A percentile compares a stretch with the other conserved stretches of the same genome.
Evolutionary conservation across 441 rosid species (phyloP).

Genomic region (Theobroma grandiflorum): DNA sequence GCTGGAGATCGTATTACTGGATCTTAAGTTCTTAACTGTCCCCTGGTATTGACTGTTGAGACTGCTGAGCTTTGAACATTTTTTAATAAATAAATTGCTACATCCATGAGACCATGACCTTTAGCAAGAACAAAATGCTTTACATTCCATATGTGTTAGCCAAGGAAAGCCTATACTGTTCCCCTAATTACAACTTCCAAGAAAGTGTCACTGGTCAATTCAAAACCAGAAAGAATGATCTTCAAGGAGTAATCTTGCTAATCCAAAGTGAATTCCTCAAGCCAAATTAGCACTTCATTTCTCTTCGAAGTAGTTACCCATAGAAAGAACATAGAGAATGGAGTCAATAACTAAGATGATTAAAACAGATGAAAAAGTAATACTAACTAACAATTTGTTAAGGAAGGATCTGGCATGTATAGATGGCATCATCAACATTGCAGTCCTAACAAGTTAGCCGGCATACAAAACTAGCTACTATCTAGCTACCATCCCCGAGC

Average conservation of each 20-base stretch:
- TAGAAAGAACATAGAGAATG: background rate
- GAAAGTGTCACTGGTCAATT: background rate
- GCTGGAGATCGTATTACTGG: background rate
- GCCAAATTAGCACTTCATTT: conserved; percentile 92
- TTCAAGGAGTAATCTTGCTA: conserved; percentile 15
- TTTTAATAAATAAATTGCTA: background rate
- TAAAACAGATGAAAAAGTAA: background rate
- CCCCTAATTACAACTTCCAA: background rate
- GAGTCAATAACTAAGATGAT: conserved; percentile 15
- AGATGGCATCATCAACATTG: background rate
- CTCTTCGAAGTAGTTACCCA: conserved; percentile 51
- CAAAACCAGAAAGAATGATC: background rate
- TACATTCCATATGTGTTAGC: too few species aligned
- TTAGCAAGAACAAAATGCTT: background rate
- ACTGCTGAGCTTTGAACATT: background rate
- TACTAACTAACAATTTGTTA: background rate
- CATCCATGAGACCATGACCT: background rate
- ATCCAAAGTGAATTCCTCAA: conserved; percentile 69
- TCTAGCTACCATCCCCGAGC: background rate
- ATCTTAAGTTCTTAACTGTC: background rate
- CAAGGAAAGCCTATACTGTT: background rate
- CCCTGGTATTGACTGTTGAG: background rate
- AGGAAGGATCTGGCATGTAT: background rate
- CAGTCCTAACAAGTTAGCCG: background rate
- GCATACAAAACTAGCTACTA: background rate